Conservation (phyloP, 495 filamentous ascomycete genomes). For the Achaetomiella virescens region DNA sequence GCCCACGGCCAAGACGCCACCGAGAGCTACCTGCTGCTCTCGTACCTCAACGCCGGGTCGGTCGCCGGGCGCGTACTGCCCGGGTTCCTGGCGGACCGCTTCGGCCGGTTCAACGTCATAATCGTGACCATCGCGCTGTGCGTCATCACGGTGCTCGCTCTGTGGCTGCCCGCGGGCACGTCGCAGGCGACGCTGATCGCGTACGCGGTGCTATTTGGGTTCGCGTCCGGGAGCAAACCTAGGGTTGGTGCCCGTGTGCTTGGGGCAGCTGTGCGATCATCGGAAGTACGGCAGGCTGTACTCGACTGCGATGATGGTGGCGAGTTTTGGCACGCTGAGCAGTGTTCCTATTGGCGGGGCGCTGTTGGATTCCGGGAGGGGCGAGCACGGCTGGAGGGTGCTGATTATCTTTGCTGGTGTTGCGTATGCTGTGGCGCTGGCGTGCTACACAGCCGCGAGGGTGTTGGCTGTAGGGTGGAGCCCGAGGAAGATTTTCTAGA, state of each 20-base stretch:
- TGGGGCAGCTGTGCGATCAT: slow-evolving; percentile 84
- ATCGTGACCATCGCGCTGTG: slow-evolving; percentile 57
- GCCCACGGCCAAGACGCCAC: slow-evolving; percentile 43
- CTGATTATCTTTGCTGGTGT: slow-evolving; percentile 62
- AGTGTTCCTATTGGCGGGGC: slow-evolving; percentile 84
- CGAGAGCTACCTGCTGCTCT: slow-evolving; percentile 56
- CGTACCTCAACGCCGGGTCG: slow-evolving; percentile 53
- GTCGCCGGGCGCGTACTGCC: slow-evolving; percentile 64
- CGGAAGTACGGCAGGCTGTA: slow-evolving; percentile 80
- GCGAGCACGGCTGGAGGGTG: slow-evolving; percentile 51
- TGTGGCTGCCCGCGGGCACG: slow-evolving; percentile 73
- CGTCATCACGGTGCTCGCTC: slow-evolving; percentile 57
- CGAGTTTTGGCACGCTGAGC: slow-evolving; percentile 80
- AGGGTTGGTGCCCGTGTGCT: slow-evolving; percentile 77
- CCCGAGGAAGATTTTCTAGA: slow-evolving; percentile 42
- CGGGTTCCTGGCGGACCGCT: slow-evolving; percentile 61
- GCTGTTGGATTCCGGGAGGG: slow-evolving; percentile 44
- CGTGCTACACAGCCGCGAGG: slow-evolving; percentile 57
- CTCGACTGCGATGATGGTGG: slow-evolving; percentile 81
- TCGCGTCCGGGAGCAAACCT: slow-evolving; percentile 81
- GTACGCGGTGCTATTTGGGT: slow-evolving; percentile 76
- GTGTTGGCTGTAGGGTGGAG: slow-evolving; percentile 65
- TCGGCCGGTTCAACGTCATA: slow-evolving; percentile 47
- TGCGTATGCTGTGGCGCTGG: slow-evolving; percentile 55
- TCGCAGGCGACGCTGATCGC: slow-evolving; percentile 58